These are phyloP conservation scores for Eucalyptus shirleyi DNA, from an alignment of 345 rosid genomes.

Conservation along the genomic window DNA sequence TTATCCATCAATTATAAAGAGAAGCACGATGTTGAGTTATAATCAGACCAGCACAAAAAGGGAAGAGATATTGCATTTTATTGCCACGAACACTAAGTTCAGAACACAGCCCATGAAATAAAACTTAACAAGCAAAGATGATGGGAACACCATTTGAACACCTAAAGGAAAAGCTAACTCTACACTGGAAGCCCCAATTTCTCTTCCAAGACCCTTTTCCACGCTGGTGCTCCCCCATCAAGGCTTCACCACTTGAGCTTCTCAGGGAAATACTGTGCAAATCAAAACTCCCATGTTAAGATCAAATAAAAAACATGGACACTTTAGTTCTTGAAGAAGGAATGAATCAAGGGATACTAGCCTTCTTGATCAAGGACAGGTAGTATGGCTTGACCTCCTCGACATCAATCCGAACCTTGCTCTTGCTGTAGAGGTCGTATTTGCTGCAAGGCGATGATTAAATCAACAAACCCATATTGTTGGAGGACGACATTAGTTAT, in stretches of 20 bases:
- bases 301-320: background rate
- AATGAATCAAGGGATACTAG: background rate
- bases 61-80: background rate
- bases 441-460: constrained; percentile 18
- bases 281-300: background rate
- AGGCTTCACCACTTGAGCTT: constrained; percentile 16
- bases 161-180: background rate
- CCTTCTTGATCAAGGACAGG: constrained; percentile 30
- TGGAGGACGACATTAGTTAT: background rate
- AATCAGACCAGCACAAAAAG: background rate
- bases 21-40: background rate
- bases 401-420: constrained; percentile 34
- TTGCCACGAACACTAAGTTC: background rate
- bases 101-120: background rate
- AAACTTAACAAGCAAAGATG: background rate
- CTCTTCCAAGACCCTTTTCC: background rate
- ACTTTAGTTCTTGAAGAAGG: background rate
- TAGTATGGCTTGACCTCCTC: constrained; percentile 37
- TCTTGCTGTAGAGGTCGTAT: constrained; percentile 57
- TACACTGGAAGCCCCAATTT: background rate
- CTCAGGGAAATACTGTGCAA: constrained; percentile 12
- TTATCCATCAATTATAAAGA: background rate
- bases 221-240: background rate
- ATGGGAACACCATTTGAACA: background rate
- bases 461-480: background rate